Evolutionary conservation across 805 yeast species (phyloP).

Genomic region (Ogataea pini): DNA sequence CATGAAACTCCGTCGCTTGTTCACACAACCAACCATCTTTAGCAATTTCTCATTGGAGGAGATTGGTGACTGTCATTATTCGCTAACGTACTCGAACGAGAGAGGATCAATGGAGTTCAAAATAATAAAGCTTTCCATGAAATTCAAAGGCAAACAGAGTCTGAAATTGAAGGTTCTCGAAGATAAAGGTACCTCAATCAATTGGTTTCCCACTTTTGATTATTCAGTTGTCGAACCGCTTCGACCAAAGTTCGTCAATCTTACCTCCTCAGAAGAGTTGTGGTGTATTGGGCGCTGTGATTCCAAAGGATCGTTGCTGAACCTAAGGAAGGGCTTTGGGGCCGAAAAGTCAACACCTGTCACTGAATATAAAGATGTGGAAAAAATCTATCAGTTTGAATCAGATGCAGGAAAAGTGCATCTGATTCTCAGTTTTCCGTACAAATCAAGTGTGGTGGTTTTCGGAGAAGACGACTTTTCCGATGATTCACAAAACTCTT

Average conservation of each 20-base stretch:
- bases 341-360: slow-evolving; percentile 24
- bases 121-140: slow-evolving; percentile 15
- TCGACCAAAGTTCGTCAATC: slow-evolving; percentile 19
- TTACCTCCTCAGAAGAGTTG: slow-evolving; percentile 28
- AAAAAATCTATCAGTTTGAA: slow-evolving; percentile 16
- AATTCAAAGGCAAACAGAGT: slow-evolving; percentile 14
- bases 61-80: slow-evolving; percentile 14
- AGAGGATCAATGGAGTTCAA: slow-evolving; percentile 29
- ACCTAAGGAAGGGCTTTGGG: slow-evolving; percentile 26
- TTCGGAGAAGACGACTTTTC: slow-evolving; percentile 7
- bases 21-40: slow-evolving; percentile 24
- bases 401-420: slow-evolving; percentile 7
- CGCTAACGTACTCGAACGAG: slow-evolving; percentile 28
- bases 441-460: slow-evolving; percentile 15
- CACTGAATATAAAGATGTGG: slow-evolving; percentile 17
- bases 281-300: slow-evolving; percentile 35
- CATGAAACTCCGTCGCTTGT: slow-evolving; percentile 21
- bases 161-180: slow-evolving; percentile 23
- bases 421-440: slow-evolving; percentile 19
- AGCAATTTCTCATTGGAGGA: slow-evolving; percentile 30
- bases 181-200: slow-evolving; percentile 20
- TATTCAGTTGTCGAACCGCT: slow-evolving; percentile 22
- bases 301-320: slow-evolving; percentile 27
- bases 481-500: slow-evolving; percentile 5
- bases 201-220: slow-evolving; percentile 33